Base-by-base conservation (phyloP, 768 basidiomycete genomes). In the Mycena vitilis region DNA sequence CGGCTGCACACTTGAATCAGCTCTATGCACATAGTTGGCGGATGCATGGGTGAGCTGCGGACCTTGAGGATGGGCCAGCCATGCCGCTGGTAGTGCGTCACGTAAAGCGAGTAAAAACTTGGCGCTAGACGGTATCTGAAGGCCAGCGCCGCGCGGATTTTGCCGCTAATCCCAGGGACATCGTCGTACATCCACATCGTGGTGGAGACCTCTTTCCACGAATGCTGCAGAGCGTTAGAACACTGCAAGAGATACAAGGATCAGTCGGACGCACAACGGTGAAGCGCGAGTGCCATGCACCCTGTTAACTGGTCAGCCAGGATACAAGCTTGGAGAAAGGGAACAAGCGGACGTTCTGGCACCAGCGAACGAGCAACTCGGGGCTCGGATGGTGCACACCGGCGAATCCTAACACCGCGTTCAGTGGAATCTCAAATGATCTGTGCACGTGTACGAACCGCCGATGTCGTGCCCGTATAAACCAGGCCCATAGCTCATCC, bases 111-210 rank as follows among this genome's bases (percentile, higher is more conserved):
- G 34, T 72, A 72, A 37, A 72, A 72, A 7, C 63, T 72, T 11
- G 71, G 71, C 57, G 71, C 71, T 25, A 72, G 71, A 25, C 71
- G 71, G 44, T 72, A 72, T 13, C 71, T 67, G 51, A 72, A 60
- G 22, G 55, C 65, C 36, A 72, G 64, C 22, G 67, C 56, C 0
- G 38, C 53, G 22, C 67, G 71, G 42, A 72, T 66, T 8, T 45
- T 56, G 25, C 66, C 67, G 53, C 63, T 72, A 22, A 72, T 66
- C 38, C 67, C 67, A 12, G 67, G 71, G 18, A 72, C 60, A 23
- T 69, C 55, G 57, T 72, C 63, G 52, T 72, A 68, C 71, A 72
- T 72, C 71, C 71, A 72, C 64, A 72, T 16, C 34, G 71, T 72
- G 11, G 71, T 72, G 44, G 71, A 72, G 15, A 60, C 51, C 12